phyloP scores from a whole-genome alignment of 176 grass and related monocot species.

The Poa annua region DNA sequence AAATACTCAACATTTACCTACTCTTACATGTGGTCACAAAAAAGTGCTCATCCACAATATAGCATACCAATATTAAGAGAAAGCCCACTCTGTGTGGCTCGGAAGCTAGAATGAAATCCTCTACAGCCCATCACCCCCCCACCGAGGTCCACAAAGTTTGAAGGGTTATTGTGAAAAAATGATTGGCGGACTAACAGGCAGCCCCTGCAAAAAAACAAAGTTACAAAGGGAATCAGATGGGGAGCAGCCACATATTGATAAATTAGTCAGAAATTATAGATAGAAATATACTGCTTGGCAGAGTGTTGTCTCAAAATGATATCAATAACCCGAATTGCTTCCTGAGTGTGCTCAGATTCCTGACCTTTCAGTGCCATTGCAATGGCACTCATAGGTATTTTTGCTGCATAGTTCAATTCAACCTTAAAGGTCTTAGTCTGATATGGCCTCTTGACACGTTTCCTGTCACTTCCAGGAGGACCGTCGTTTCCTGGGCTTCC shows the following conservation, averaged over 20 bases:
- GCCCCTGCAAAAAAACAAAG: constrained; percentile 56
- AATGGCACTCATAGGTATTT: constrained; percentile 85
- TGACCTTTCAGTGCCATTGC: constrained; percentile 71
- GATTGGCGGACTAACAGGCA: constrained; percentile 86
- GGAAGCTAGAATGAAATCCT: constrained; percentile 91
- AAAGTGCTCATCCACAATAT: not conserved
- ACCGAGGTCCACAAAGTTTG: constrained; percentile 75
- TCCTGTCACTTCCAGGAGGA: constrained; percentile 59
- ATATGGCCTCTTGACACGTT: constrained; percentile 64
- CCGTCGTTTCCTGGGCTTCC: constrained; percentile 60
- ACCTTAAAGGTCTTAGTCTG: constrained; percentile 81
- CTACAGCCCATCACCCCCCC: constrained; percentile 85
- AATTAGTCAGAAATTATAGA: not conserved
- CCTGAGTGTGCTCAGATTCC: constrained; percentile 76
- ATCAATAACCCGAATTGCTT: constrained; percentile 85
- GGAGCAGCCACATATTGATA: not conserved
- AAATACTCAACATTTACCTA: not conserved
- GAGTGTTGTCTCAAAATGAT: constrained; percentile 91
- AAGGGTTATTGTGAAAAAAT: constrained; percentile 80
- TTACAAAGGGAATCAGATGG: not conserved
- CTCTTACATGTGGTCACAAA: not conserved
- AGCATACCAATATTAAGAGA: constrained; percentile 85
- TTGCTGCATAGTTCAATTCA: constrained; percentile 62
- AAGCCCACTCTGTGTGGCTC: constrained; percentile 78
- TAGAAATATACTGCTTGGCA: constrained; percentile 60